These are phyloP conservation scores for Pythium coloratum DNA, from an alignment of 352 stramenopile species.

Conservation along the genomic window DNA sequence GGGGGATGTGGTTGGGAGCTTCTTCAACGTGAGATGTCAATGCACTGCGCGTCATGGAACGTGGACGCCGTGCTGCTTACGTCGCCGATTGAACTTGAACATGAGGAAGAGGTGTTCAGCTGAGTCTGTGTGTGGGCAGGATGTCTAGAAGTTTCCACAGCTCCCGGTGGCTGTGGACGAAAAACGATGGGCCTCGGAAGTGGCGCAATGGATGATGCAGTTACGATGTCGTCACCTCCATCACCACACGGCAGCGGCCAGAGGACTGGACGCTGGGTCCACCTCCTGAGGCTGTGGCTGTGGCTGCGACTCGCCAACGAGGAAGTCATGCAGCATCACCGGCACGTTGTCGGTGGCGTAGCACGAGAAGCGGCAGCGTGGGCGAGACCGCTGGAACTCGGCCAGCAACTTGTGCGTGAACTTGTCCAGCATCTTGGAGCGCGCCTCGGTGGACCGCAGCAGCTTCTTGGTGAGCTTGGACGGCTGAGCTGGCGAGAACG, in stretches of 20 bases:
- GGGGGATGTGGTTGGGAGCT: background rate
- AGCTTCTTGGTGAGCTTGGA: conserved; percentile 37
- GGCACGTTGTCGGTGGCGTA: conserved; percentile 47
- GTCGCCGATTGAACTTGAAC: conserved; percentile 1
- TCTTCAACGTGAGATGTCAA: background rate
- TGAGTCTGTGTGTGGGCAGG: background rate
- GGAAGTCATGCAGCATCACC: conserved; percentile 32
- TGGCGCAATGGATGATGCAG: background rate
- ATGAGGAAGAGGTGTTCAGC: background rate
- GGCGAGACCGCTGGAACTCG: conserved; percentile 46
- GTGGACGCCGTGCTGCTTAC: background rate
- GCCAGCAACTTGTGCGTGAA: conserved; percentile 54
- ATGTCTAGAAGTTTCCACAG: background rate
- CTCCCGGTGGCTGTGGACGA: background rate
- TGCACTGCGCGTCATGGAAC: conserved; percentile 1
- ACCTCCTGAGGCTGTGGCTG: background rate
- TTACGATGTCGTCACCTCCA: background rate
- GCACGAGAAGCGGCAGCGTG: conserved; percentile 45
- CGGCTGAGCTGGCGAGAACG: conserved; percentile 51
- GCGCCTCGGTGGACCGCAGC: conserved; percentile 27
- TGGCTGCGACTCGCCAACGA: conserved; percentile 7
- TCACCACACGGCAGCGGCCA: background rate
- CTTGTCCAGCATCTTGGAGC: conserved; percentile 42
- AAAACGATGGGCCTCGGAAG: background rate
- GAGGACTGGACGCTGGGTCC: conserved; percentile 1